Percentiles rank a stretch among this genome's conserved stretches.
These are phyloP conservation scores for Volvariella volvacea DNA, from an alignment of 1,284 basidiomycete species.

Conservation along the genomic window DNA sequence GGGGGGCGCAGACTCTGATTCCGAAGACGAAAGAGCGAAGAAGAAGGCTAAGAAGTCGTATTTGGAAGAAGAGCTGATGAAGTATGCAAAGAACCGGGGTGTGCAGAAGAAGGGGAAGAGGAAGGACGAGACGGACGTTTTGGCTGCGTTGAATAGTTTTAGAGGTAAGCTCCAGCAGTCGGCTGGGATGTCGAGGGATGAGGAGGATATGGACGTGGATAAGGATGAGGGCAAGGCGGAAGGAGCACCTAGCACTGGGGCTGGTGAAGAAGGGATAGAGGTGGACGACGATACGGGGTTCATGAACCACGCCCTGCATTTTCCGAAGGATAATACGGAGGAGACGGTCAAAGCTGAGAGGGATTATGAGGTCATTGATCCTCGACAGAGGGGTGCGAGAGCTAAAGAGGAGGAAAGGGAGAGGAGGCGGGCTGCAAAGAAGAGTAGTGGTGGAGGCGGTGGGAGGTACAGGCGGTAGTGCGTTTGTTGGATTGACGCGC, in stretches of 20 bases:
- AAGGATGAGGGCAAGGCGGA: conserved; percentile 12
- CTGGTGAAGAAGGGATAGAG: conserved; percentile 44
- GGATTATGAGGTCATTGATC: conserved; percentile 88
- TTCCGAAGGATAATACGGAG: conserved; percentile 73
- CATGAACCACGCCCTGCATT: conserved; percentile 69
- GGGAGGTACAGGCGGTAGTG: conserved; percentile 8
- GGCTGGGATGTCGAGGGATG: conserved; percentile 24
- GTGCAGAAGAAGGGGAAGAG: conserved; percentile 49
- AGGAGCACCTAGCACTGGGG: conserved; percentile 16
- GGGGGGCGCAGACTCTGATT: conserved; percentile 47
- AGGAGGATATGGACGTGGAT: conserved; percentile 18
- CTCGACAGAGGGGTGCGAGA: conserved; percentile 57
- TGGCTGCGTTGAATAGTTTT: conserved; percentile 69
- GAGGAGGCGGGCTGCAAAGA: conserved; percentile 40
- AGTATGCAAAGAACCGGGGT: conserved; percentile 66
- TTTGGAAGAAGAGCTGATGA: conserved; percentile 73
- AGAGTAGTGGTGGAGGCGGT: conserved; percentile 23
- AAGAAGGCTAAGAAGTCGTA: conserved; percentile 69
- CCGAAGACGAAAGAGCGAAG: conserved; percentile 40
- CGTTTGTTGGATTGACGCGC: background rate
- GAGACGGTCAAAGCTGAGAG: conserved; percentile 77
- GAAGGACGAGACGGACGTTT: conserved; percentile 73
- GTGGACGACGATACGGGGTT: conserved; percentile 81
- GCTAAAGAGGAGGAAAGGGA: conserved; percentile 72
- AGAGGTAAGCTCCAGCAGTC: conserved; percentile 59